Base-by-base conservation (phyloP, 2,329 filamentous ascomycete genomes). In the Nigrograna mackinnonii region DNA sequence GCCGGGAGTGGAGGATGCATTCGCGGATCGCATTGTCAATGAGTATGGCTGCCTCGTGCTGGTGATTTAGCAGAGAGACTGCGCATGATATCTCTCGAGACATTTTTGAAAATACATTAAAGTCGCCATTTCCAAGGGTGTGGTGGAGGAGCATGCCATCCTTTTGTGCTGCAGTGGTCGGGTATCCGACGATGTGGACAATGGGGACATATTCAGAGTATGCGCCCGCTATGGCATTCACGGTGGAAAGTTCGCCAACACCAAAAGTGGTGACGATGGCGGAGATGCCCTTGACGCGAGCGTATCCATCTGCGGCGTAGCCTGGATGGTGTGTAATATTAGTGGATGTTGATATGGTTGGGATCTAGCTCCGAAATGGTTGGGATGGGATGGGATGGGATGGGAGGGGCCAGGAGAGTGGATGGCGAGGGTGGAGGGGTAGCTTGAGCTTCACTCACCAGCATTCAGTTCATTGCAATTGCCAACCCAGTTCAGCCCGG, bases 91-190 rank as follows among this genome's bases (percentile, higher is more conserved):
- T 83, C 37, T 82, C 69, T 35, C 79, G 74, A 64, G 78, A 87
- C 86, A 95, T 95, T 60, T 88, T 81, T 54, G 83, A 79, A 66
- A 95, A 95, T 41, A 90, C 87, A 47, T 87, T 84, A 69, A 88
- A 95, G 70, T 95, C 86, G 45, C 89, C 72, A 56, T 75, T 73
- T 32, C 72, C 73, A 21, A 74, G 66, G 0, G 72, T 74, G 53
- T 76, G 74, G 47, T 77, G 74, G 12, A 77, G 60, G 3, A 74
- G 62, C 35, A 69, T 64, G 31, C 70, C 67, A 47, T 68, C 63
- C 33, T 62, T 62, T 53, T 75, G 69, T 2, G 68, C 66, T 4
- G 54, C 31, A 9, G 68, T 73, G 9, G 69, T 68, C 1, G 73
- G 72, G 28, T 69, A 70, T 31, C 73, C 73, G 19, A 76, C 73